Base-by-base conservation (phyloP, 1,284 basidiomycete species). In the Puccinia horiana region DNA sequence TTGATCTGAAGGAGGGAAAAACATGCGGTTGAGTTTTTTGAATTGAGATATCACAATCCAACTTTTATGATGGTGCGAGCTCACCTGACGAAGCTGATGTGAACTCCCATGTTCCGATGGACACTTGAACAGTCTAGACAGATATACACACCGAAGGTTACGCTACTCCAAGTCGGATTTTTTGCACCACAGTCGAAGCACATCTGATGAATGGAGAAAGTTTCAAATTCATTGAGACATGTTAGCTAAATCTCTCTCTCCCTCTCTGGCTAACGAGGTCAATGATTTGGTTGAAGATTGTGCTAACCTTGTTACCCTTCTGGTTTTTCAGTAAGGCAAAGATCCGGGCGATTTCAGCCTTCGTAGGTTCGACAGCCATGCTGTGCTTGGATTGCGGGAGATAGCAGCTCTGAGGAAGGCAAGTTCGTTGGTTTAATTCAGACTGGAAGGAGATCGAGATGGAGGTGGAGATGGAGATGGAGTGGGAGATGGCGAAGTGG, bases 111-210 rank as follows among this genome's bases (percentile, higher is more conserved):
- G 88, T 97, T 98, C 82, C 96, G 91, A 88, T 99, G 96, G 20
- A 94, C 90, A 84, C 93, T 94, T 6, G 96, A 98, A 89, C 96
- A 99, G 85, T 99, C 96, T 67, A 99, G 89, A 86, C 96, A 99
- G 86, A 99, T 96, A 88, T 99, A 99, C 67, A 99, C 92, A 74
- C 94, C 96, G 86, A 93, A 99, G 0, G 95, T 96, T 47, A 97
- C 95, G 84, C 94, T 96, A 1, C 95, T 93, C 96, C 96, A 99
- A 70, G 96, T 97, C 80, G 96, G 96, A 89, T 97, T 98, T 86
- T 95, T 93, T 83, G 96, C 95, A 85, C 92, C 91, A 87, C 97
- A 99, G 88, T 99, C 96, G 86, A 98, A 98, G 89, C 96, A 99
- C 85, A 92, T 90, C 96, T 98, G 35, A 37, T 42, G n/a, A 56